Evolutionary conservation across 1,284 basidiomycete species (phyloP).

Genomic region (Pseudozyma sp.): DNA sequence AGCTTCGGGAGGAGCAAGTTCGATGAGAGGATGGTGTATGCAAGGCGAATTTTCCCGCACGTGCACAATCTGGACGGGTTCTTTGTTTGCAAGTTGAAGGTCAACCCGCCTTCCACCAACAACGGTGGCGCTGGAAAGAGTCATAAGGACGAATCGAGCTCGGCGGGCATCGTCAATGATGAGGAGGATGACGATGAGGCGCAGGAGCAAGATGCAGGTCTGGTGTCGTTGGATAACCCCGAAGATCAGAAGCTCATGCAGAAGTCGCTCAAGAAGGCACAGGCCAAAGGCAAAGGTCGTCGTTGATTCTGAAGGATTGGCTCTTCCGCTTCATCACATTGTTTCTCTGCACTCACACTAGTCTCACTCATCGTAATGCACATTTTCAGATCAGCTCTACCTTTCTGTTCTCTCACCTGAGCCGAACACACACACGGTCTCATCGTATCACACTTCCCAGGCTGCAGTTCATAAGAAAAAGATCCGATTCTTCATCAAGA

Average conservation of each 20-base stretch:
- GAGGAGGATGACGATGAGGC: conserved; percentile 9
- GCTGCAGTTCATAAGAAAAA: not conserved
- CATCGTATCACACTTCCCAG: no score
- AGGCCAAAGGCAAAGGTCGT: conserved; percentile 32
- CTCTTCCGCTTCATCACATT: not conserved
- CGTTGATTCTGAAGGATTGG: conserved; percentile 2
- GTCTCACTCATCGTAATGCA: not conserved
- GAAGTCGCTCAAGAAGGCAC: conserved; percentile 44
- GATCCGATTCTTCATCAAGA: not conserved
- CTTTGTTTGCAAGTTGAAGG: conserved; percentile 97
- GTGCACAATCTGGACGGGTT: conserved; percentile 89
- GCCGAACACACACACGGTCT: not conserved
- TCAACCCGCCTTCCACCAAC: conserved; percentile 69
- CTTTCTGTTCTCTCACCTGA: not conserved
- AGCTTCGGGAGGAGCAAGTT: conserved; percentile 90
- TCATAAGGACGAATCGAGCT: not conserved
- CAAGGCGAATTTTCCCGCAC: conserved; percentile 66
- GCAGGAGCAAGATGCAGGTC: conserved; percentile 5
- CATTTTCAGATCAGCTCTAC: no score
- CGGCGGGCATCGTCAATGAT: not conserved
- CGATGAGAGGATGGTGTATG: conserved; percentile 76
- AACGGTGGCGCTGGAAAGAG: conserved; percentile 1
- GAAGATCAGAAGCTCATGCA: conserved; percentile 50
- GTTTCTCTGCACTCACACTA: not conserved
- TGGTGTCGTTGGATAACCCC: conserved; percentile 38